Percentiles rank a stretch among this genome's conserved stretches.
Evolutionary conservation across 2,329 filamentous ascomycete species (phyloP).

Genomic region (Pseudonectria buxi): DNA sequence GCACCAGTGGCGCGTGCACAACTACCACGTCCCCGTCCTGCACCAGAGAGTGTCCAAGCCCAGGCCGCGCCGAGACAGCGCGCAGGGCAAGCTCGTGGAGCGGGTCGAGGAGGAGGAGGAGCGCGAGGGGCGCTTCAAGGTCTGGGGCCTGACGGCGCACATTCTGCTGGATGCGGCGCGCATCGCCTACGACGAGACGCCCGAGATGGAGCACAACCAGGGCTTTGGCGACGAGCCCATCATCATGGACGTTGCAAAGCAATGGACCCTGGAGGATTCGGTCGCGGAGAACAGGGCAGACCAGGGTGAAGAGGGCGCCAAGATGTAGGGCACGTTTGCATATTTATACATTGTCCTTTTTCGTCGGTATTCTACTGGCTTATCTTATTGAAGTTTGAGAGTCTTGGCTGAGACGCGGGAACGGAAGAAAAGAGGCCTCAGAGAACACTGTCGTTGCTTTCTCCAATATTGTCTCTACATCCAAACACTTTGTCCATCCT

Average conservation of each 20-base stretch:
- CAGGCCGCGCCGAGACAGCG: conserved; percentile 22
- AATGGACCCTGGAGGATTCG: conserved; percentile 42
- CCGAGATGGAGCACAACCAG: conserved; percentile 68
- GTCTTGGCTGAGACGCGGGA: neutral
- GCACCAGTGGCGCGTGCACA: conserved; percentile 76
- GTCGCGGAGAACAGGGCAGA: conserved; percentile 22
- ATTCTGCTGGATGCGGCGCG: conserved; percentile 84
- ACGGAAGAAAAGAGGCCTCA: neutral
- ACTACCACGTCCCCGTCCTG: conserved; percentile 80
- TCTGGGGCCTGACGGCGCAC: conserved; percentile 92
- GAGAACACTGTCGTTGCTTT: neutral
- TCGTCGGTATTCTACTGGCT: too few relatives aligned
- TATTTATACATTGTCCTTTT: too few relatives aligned
- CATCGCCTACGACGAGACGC: conserved; percentile 74
- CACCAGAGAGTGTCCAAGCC: conserved; percentile 64
- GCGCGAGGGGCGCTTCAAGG: conserved; percentile 59
- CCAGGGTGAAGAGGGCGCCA: conserved; percentile 18
- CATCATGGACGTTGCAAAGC: conserved; percentile 38
- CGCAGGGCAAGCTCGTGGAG: conserved; percentile 37
- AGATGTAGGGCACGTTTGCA: conserved; percentile 27
- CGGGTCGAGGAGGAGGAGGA: conserved; percentile 41
- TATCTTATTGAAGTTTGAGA: neutral
- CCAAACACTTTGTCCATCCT: too few relatives aligned
- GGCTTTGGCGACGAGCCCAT: conserved; percentile 47
- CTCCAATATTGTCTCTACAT: too few relatives aligned